phyloP scores from a whole-genome alignment of 106 monocot species.

The Dactylorhiza incarnata region DNA sequence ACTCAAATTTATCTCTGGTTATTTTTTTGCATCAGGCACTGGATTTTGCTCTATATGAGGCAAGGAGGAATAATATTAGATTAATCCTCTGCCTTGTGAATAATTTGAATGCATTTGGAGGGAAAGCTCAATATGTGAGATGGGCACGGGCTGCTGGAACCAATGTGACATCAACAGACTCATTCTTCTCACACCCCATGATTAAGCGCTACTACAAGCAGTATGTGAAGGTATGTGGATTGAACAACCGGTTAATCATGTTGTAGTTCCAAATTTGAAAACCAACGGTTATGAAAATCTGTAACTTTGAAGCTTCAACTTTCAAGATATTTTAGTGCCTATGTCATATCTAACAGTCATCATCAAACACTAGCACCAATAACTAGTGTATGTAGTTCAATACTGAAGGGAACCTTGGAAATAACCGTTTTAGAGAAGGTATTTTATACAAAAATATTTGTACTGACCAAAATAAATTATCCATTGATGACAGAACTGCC shows the following conservation, averaged over 20 bases:
- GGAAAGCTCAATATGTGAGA: conserved; percentile 73
- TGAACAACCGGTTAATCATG: neutral
- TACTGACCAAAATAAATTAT: neutral
- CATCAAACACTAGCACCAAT: neutral
- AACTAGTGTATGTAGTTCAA: neutral
- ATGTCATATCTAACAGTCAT: neutral
- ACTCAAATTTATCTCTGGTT: neutral
- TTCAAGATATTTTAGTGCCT: neutral
- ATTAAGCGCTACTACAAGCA: conserved; percentile 67
- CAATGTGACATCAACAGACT: conserved; percentile 46
- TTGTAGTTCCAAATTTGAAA: neutral
- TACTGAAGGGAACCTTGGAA: neutral
- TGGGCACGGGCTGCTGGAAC: conserved; percentile 72
- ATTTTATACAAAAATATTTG: neutral
- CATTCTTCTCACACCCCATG: conserved; percentile 60
- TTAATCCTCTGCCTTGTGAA: conserved; percentile 83
- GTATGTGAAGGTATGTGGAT: conserved; percentile 59
- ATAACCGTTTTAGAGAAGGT: neutral
- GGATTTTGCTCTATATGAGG: conserved; percentile 88
- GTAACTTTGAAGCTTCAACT: neutral
- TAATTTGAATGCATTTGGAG: conserved; percentile 71
- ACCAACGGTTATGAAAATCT: neutral
- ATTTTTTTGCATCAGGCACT: conserved; percentile 34
- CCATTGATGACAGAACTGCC: neutral
- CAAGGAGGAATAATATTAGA: conserved; percentile 64